Conservation (phyloP, 176 grass and related monocot genomes). For the Hordeum vulgare region DNA sequence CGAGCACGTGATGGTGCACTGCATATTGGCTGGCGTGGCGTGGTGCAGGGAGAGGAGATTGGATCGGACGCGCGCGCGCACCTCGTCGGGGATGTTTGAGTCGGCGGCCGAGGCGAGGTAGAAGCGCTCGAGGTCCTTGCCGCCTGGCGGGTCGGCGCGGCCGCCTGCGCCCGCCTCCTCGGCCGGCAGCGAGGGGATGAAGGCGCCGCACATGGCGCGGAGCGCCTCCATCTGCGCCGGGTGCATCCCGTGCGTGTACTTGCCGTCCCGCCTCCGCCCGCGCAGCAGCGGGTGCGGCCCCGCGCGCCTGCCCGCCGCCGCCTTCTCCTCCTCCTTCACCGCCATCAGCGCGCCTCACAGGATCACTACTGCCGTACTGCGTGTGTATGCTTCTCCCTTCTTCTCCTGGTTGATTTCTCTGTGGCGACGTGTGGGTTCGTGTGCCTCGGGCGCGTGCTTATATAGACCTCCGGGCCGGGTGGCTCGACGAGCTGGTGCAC, state of each 20-base stretch:
- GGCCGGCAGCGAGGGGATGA: conserved; percentile 56
- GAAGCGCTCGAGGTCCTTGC: conserved; percentile 61
- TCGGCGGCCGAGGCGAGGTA: conserved; percentile 67
- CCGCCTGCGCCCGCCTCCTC: conserved; percentile 10
- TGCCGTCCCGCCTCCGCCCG: conserved; percentile 34
- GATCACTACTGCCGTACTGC: not conserved
- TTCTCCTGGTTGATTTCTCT: not conserved
- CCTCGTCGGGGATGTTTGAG: conserved; percentile 68
- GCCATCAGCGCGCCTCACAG: not conserved
- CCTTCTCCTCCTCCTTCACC: conserved; percentile 16
- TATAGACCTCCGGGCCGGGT: conserved; percentile 11
- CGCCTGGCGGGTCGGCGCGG: conserved; percentile 29
- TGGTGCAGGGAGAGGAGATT: not conserved
- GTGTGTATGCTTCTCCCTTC: not conserved
- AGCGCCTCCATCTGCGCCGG: conserved; percentile 59
- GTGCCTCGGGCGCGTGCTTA: not conserved
- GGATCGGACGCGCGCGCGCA: not conserved
- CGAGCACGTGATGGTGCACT: not conserved
- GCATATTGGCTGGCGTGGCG: not conserved
- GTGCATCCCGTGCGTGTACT: conserved; percentile 67
- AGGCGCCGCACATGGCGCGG: conserved; percentile 71
- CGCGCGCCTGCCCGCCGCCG: not conserved
- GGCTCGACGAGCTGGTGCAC: not conserved
- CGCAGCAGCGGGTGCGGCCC: conserved; percentile 46
- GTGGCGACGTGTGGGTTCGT: not conserved